Percentiles rank a stretch among this genome's conserved stretches.
These are phyloP conservation scores for Teratosphaeria viscida DNA, from an alignment of 2,329 filamentous ascomycete species.

Conservation along the genomic window DNA sequence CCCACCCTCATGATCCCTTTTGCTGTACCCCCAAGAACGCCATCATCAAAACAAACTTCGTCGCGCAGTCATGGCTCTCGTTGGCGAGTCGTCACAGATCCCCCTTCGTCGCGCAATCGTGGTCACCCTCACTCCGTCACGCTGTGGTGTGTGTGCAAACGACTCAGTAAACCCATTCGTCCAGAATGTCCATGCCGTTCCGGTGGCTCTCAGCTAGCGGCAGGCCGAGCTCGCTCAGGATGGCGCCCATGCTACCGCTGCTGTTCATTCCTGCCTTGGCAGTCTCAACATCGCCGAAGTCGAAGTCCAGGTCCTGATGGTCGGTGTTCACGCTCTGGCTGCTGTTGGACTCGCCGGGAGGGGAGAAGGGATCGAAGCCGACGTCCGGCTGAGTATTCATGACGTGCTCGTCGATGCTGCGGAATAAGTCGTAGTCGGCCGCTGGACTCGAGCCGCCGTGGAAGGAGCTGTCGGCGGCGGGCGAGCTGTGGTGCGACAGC, in stretches of 20 bases:
- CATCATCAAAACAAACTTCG: not conserved
- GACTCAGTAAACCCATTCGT: not conserved
- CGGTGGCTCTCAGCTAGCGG: not conserved
- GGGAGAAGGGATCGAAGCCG: constrained; percentile 16
- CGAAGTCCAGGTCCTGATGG: not conserved
- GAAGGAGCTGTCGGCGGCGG: constrained; percentile 7
- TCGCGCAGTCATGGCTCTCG: not conserved
- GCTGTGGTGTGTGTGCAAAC: not conserved
- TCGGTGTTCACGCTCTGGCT: constrained; percentile 18
- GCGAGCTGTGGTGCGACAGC: constrained; percentile 14
- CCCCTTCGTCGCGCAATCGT: not conserved
- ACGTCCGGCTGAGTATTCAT: constrained; percentile 15
- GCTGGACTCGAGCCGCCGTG: constrained; percentile 12
- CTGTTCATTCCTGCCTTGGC: not conserved
- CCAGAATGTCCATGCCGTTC: not conserved
- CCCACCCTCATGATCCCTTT: not conserved
- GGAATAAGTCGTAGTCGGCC: constrained; percentile 7
- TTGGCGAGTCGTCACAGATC: not conserved
- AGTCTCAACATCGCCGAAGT: not conserved
- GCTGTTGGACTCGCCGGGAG: constrained; percentile 18
- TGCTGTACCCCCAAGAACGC: not conserved
- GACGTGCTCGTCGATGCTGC: constrained; percentile 13
- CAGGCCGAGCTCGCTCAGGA: not conserved
- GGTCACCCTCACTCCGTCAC: not conserved
- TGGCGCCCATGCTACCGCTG: not conserved